Evolutionary conservation across 2,329 filamentous ascomycete species (phyloP), one percentile per base, ranked within the genome.

Genomic region (Epichloe uncinata): DNA sequence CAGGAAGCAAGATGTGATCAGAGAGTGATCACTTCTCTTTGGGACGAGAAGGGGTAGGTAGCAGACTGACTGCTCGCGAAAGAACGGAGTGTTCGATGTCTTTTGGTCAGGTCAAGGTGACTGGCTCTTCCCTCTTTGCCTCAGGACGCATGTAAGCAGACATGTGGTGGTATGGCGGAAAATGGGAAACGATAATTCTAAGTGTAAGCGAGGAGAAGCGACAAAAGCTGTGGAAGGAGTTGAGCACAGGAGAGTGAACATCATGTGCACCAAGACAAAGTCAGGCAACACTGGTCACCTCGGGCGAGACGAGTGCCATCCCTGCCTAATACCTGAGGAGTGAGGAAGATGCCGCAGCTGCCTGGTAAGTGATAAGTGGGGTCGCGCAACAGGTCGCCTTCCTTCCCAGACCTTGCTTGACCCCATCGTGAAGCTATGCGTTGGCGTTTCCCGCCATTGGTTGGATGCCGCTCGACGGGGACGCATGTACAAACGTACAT

Each of bases 381-480:
- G 45, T 47, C 34, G 36, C 36, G 45, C 35, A 41, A 15, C 45
- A 41, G 26, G 20, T 22, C 20, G 20, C n/a, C n/a, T n/a, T n/a
- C 13, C 16, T 2, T 13, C 45, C 33, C 37, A 15, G 37, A 15
- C 26, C 22, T 20, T 47, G 37, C 13, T 16, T 6, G 7, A 30
- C n/a, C n/a, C n/a, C 37, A 45, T 45, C 22, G 18, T 26, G 45
- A 40, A 47, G 38, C 16, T n/a, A 34, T 49, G 40, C 41, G 47
- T 42, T 49, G 47, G 47, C 47, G 40, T 36, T 26, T 36, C 16
- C 15, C 33, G 47, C 35, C 33, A 37, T 49, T 43, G 47, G 41
- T 33, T 43, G 42, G 22, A 15, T 42, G 18, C 38, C 38, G 13
- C 12, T 11, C 18, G 36, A 42, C 20, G 41, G 20, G 12, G 20